These are phyloP conservation scores for Annulohypoxylon maeteangense DNA, from an alignment of 495 filamentous ascomycete species.

Conservation along the genomic window DNA sequence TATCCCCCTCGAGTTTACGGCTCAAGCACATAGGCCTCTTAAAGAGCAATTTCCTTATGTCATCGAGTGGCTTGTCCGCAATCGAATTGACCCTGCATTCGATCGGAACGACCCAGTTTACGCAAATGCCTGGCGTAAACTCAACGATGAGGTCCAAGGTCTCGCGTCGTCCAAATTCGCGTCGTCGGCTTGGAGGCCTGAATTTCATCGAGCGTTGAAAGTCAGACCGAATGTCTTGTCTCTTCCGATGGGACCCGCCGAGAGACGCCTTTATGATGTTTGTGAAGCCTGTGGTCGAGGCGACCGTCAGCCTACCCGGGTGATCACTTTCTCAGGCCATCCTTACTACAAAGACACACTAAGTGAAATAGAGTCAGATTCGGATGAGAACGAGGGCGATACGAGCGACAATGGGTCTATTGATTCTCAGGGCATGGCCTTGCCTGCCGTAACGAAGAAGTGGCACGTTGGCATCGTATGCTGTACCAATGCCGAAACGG, in stretches of 20 bases:
- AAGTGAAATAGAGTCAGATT: slow-evolving; percentile 68
- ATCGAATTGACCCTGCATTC: slow-evolving; percentile 80
- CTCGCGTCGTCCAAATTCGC: slow-evolving; percentile 76
- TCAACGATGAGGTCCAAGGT: slow-evolving; percentile 76
- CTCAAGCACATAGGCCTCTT: slow-evolving; percentile 70
- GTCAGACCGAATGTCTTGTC: slow-evolving; percentile 66
- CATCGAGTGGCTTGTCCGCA: slow-evolving; percentile 82
- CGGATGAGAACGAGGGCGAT: slow-evolving; percentile 49
- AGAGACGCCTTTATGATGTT: slow-evolving; percentile 53
- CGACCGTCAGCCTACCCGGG: slow-evolving; percentile 71
- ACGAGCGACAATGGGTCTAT: slow-evolving; percentile 50
- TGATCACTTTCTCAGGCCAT: slow-evolving; percentile 71
- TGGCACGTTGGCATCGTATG: slow-evolving; percentile 62
- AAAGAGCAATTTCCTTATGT: slow-evolving; percentile 82
- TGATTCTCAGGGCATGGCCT: slow-evolving; percentile 47
- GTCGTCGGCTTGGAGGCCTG: slow-evolving; percentile 76
- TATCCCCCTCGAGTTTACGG: slow-evolving; percentile 78
- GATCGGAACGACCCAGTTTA: slow-evolving; percentile 72
- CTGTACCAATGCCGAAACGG: slow-evolving; percentile 72
- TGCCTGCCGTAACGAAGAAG: slow-evolving; percentile 50
- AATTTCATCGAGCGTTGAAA: slow-evolving; percentile 72
- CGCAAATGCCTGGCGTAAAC: slow-evolving; percentile 74
- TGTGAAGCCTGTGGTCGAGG: slow-evolving; percentile 84
- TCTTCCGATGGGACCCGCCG: slow-evolving; percentile 41
- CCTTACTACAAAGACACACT: slow-evolving; percentile 76